Base-by-base conservation (phyloP, 2,329 filamentous ascomycete species). In the Trichoderma sp. region DNA sequence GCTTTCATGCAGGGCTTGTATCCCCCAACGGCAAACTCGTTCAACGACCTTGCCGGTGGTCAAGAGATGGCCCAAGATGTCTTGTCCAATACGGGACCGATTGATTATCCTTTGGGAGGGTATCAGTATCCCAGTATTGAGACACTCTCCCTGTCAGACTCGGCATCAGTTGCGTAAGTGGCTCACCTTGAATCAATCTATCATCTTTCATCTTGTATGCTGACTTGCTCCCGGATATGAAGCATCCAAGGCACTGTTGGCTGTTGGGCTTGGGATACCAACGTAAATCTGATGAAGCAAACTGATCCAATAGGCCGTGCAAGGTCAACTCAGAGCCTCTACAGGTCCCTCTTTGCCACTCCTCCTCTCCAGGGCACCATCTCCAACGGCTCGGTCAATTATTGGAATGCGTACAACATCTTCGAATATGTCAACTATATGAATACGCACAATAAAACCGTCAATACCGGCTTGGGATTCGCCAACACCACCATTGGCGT, bases 1-100 rank as follows among this genome's bases (percentile, higher is more conserved):
- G 94, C 92, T 0, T 97, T 97, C 83, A 85, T 97, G 79, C 95
- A 98, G 82, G 95, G 93, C 5, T 87, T 98, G 4, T 98, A 97
- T 81, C 95, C 95, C 3, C 94, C 94, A 0, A 88, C 89, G 0
- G 87, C 87, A 4, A 76, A 80, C 11, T 77, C 80, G 0, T 85
- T 84, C 45, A 78, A 78, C 45, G 73, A 74, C 14, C 74, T 73
- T 24, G 81, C 80, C 14, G 83, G 82, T 4, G 82, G 82, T 27
- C 62, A 76, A 11, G 81, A 82, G 45, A 85, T 88, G 14, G 86
- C 90, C 77, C 89, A 87, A 50, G 80, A 83, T 60, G 79, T 80
- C 41, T 72, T 73, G 5, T 53, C 75, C 2, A 72, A 76, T 6
- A 77, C 91, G 12, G 90, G 88, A 5, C 83, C 85, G 3, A 85